A percentile compares a stretch with the other conserved stretches of the same genome.
Conservation (phyloP, 2,329 filamentous ascomycete species). For the Aureobasidium sp. region DNA sequence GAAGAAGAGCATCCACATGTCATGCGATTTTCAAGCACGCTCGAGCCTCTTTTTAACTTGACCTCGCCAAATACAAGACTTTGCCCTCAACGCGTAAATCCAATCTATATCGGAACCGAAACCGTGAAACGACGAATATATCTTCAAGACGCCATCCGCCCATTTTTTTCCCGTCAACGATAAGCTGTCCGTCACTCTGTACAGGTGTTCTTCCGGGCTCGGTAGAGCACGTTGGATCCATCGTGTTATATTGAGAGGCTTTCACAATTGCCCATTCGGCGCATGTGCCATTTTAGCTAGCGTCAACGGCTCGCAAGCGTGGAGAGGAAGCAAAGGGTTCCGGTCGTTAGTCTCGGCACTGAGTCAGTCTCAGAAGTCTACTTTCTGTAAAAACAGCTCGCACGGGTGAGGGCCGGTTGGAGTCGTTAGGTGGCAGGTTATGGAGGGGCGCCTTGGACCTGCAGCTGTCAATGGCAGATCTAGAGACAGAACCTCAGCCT, state of each 20-base stretch:
- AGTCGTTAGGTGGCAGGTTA: neutral
- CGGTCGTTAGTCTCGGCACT: slow-evolving; percentile 5
- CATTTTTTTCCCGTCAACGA: neutral
- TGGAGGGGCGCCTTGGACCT: neutral
- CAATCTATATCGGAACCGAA: neutral
- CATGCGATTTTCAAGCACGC: slow-evolving; percentile 3
- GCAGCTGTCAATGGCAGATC: slow-evolving; percentile 3
- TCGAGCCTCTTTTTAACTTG: slow-evolving; percentile 8
- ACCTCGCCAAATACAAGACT: slow-evolving; percentile 4
- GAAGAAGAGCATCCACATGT: slow-evolving; percentile 6
- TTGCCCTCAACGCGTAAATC: neutral
- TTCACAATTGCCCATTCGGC: slow-evolving; percentile 8
- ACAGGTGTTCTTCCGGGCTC: slow-evolving; percentile 5
- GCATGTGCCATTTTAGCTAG: slow-evolving; percentile 8
- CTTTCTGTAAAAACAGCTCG: neutral
- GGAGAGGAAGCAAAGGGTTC: slow-evolving; percentile 5
- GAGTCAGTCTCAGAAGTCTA: slow-evolving; percentile 13
- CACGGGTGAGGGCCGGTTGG: neutral
- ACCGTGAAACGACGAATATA: slow-evolving; percentile 6
- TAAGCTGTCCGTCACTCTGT: neutral
- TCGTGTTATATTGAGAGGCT: slow-evolving; percentile 10
- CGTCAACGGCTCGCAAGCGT: slow-evolving; percentile 14
- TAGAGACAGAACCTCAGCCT: neutral
- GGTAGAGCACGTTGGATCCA: neutral
- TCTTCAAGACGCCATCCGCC: neutral